A percentile compares a stretch with the other conserved stretches of the same genome.
Conservation (phyloP, 2,329 filamentous ascomycete species). For the Pseudocercospora macadamiae region DNA sequence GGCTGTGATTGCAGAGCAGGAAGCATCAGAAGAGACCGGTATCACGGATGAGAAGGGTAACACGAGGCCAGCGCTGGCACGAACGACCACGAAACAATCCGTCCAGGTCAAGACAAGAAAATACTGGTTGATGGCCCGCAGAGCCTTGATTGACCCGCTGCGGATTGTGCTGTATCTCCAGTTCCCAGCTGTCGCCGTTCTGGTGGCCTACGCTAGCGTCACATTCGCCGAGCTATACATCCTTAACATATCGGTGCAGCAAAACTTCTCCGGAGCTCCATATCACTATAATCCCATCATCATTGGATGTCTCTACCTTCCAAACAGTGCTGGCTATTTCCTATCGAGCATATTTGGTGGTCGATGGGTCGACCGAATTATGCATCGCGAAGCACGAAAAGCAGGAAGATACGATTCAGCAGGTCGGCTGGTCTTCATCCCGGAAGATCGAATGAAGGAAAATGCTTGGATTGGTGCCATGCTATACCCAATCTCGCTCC, state of each 20-base stretch:
- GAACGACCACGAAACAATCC: conserved; percentile 65
- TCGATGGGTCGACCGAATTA: conserved; percentile 78
- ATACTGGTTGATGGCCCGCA: conserved; percentile 58
- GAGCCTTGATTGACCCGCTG: conserved; percentile 72
- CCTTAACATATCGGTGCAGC: conserved; percentile 75
- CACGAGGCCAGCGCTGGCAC: conserved; percentile 35
- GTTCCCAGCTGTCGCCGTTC: conserved; percentile 73
- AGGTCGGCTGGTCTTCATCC: conserved; percentile 68
- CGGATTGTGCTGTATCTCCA: conserved; percentile 71
- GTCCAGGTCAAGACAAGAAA: conserved; percentile 57
- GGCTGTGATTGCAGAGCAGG: conserved; percentile 37
- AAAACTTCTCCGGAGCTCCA: conserved; percentile 66
- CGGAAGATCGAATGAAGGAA: conserved; percentile 81
- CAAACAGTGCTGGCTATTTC: conserved; percentile 73
- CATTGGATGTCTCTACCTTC: conserved; percentile 77
- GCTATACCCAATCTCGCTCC: conserved; percentile 69
- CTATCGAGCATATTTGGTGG: conserved; percentile 70
- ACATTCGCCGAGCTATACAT: conserved; percentile 77
- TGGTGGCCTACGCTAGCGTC: conserved; percentile 73
- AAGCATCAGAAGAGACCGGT: conserved; percentile 33
- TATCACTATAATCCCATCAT: conserved; percentile 71
- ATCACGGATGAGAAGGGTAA: conserved; percentile 28
- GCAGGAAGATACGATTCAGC: conserved; percentile 69
- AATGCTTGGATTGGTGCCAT: conserved; percentile 77
- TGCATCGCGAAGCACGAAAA: conserved; percentile 72